Evolutionary conservation across 2,329 filamentous ascomycete genomes (phyloP).

Genomic region (Xylaria sp.): DNA sequence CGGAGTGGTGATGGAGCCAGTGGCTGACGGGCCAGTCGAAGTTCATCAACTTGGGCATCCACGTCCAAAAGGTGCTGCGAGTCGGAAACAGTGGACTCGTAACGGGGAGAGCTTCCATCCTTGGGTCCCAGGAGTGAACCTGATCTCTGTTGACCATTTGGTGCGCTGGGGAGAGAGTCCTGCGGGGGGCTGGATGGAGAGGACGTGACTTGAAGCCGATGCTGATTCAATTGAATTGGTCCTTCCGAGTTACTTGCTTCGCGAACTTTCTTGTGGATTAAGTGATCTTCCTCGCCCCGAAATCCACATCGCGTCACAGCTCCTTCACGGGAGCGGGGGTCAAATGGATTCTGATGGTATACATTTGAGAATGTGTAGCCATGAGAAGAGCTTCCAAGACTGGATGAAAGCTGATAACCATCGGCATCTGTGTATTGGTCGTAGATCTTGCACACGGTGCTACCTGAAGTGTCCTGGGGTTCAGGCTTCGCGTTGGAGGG

Average conservation of each 20-base stretch:
- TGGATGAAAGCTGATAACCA: slow-evolving; percentile 2
- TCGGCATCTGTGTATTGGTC: slow-evolving; percentile 32
- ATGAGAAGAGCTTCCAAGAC: slow-evolving; percentile 5
- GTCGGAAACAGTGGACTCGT: slow-evolving; percentile 24
- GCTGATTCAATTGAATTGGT: background rate
- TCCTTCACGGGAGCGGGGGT: slow-evolving; percentile 5
- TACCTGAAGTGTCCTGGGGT: slow-evolving; percentile 29
- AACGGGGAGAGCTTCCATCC: slow-evolving; percentile 9
- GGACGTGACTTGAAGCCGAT: background rate
- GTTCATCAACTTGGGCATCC: slow-evolving; percentile 24
- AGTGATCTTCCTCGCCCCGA: slow-evolving; percentile 9
- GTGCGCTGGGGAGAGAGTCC: background rate
- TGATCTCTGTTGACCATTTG: background rate
- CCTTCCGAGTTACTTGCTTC: background rate
- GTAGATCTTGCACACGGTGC: slow-evolving; percentile 39
- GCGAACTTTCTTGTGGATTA: background rate
- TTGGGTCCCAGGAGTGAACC: background rate
- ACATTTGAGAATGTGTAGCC: slow-evolving; percentile 1
- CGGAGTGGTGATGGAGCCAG: slow-evolving; percentile 27
- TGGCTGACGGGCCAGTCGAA: slow-evolving; percentile 14
- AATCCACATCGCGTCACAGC: slow-evolving; percentile 14
- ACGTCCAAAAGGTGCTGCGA: slow-evolving; percentile 31
- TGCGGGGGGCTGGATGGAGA: slow-evolving; percentile 5
- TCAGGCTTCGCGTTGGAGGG: slow-evolving; percentile 4
- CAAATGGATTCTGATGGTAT: background rate